Evolutionary conservation across 164 flowering plant species (phyloP), one percentile per base, ranked within the genome.

Genomic region (Buxus sempervirens): DNA sequence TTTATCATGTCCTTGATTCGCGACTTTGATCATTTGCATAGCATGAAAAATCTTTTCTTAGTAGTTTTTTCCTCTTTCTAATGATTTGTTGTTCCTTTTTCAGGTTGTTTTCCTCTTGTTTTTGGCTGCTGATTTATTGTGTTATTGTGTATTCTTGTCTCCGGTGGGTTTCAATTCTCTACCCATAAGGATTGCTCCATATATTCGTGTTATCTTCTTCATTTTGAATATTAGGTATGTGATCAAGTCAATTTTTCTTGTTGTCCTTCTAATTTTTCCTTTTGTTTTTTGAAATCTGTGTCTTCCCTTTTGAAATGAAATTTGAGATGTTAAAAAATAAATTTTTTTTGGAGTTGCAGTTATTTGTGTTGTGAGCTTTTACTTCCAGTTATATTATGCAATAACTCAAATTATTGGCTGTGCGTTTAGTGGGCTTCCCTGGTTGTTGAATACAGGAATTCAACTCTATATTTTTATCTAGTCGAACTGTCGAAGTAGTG

Each of bases 161-260:
- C 91, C 93, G 8, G 81, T 78, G 68, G 82, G 83, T 66, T 69
- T 86, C 51, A 56, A 69, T 73, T 79, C 54, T 74, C 89, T 94
- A 70, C 98, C 98, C 45, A 73, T 91, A 63, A 86, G 98, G 78
- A 75, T 86, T 80, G 90, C 96, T 38, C 97, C 98, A 25, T 94
- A 94, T 70, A 72, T 89, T 56, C 84, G 97, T 63, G 96, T 94
- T 66, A 70, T 82, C 59, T 73, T 91, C 75, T 85, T 91, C 72
- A 73, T 89, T 77, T 75, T 94, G 58, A 84, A 76, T 74, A 77
- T 87, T 27, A 88, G 96, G 97, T 93, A 81, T 63, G 65, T 16
- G 48, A 0, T 54, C 48, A 36, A 51, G 13, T 21, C n/a, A 45
- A 13, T 38, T 64, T 6, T 20, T 63, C 1, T n/a, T n/a, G n/a